Conservation (phyloP, 495 filamentous ascomycete genomes). For the Parathielavia hyrcaniae region DNA sequence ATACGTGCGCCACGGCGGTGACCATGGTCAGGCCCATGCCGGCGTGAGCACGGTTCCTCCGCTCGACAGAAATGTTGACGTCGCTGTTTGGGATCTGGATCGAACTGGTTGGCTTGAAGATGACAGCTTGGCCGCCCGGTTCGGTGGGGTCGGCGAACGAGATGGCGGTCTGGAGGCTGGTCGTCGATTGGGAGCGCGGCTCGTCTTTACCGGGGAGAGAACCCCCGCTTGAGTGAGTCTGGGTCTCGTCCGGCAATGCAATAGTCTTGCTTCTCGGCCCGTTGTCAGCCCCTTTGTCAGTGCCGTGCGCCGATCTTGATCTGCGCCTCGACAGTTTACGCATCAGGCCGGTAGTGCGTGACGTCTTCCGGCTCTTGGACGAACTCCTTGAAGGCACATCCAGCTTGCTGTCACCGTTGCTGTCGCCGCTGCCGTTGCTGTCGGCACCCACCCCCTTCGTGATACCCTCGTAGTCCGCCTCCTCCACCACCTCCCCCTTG, state of each 20-base stretch:
- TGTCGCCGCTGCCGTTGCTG: background rate
- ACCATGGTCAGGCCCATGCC: conserved; percentile 80
- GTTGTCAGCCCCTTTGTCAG: conserved; percentile 9
- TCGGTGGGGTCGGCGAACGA: conserved; percentile 32
- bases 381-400: conserved; percentile 17
- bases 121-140: conserved; percentile 56
- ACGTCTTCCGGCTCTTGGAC: conserved; percentile 20
- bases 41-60: conserved; percentile 60
- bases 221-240: background rate
- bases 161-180: conserved; percentile 18
- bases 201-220: conserved; percentile 8
- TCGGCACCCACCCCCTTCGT: background rate
- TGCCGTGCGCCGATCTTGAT: conserved; percentile 13
- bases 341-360: conserved; percentile 19
- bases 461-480: conserved; percentile 20
- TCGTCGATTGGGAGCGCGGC: conserved; percentile 20
- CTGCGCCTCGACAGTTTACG: conserved; percentile 24
- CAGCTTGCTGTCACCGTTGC: conserved; percentile 4
- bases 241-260: conserved; percentile 17
- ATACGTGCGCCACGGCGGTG: conserved; percentile 86
- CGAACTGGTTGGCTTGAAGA: conserved; percentile 60
- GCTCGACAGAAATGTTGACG: conserved; percentile 83
- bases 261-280: conserved; percentile 28
- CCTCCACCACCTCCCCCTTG: conserved; percentile 27
- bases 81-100: conserved; percentile 73